Conservation (phyloP, 2,329 filamentous ascomycete species). For the Achaetomium macrosporum region DNA sequence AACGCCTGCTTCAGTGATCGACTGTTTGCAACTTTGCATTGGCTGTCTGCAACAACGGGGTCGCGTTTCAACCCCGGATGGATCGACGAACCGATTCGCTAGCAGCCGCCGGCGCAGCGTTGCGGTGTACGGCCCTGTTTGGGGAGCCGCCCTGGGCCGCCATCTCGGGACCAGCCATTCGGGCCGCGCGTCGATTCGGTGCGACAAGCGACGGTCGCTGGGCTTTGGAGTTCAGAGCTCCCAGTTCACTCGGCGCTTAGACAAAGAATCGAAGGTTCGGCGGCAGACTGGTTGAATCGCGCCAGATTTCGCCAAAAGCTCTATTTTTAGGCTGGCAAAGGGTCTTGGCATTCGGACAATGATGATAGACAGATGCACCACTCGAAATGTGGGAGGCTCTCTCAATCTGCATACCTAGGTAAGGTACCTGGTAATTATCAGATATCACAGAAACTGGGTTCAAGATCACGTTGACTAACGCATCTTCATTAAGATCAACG, state of each 20-base stretch:
- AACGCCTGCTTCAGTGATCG: background rate
- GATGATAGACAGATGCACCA: too few relatives aligned
- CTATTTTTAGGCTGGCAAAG: background rate
- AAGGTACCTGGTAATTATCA: too few relatives aligned
- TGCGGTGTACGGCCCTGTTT: background rate
- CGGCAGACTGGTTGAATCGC: too few relatives aligned
- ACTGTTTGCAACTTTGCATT: background rate
- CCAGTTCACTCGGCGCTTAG: constrained; percentile 4
- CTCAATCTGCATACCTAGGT: too few relatives aligned
- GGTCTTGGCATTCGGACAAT: too few relatives aligned
- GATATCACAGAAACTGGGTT: too few relatives aligned
- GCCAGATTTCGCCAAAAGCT: background rate
- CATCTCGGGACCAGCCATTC: background rate
- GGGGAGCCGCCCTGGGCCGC: constrained; percentile 6
- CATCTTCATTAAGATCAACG: too few relatives aligned
- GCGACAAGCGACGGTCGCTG: background rate
- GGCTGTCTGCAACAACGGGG: background rate
- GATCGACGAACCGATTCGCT: constrained; percentile 6
- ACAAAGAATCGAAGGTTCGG: background rate
- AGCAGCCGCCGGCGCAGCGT: background rate
- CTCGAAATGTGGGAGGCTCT: too few relatives aligned
- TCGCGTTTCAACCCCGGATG: background rate
- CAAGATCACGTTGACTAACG: too few relatives aligned
- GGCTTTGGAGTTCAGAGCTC: background rate
- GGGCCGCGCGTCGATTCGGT: background rate